Evolutionary conservation across 23 red algal species (phyloP).

Genomic region (Gracilaria gracilis): DNA sequence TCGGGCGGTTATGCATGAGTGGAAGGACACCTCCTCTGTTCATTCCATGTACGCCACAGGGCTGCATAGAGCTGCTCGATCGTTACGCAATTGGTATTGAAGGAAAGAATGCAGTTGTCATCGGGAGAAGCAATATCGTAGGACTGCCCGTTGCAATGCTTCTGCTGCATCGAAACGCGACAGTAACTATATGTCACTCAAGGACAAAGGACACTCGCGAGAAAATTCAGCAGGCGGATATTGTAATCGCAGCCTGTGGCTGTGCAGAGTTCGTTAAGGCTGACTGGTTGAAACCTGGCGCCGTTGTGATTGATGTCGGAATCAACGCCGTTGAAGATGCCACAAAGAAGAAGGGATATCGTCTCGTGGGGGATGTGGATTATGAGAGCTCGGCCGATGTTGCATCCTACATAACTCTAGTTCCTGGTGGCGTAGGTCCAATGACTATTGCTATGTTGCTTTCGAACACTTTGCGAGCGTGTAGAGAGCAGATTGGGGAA

Average conservation of each 20-base stretch:
- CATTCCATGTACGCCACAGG: constrained; percentile 91
- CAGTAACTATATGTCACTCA: constrained; percentile 93
- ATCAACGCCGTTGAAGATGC: constrained; percentile 87
- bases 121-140: constrained; percentile 97
- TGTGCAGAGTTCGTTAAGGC: constrained; percentile 71
- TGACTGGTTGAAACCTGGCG: constrained; percentile 90
- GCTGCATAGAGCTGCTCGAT: constrained; percentile 84
- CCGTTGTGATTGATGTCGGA: constrained; percentile 87
- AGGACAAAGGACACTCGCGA: constrained; percentile 68
- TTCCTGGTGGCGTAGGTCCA: constrained; percentile 91
- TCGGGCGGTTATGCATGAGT: constrained; percentile 87
- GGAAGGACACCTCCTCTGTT: constrained; percentile 64
- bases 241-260: constrained; percentile 87
- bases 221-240: constrained; percentile 77
- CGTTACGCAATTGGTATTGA: constrained; percentile 71
- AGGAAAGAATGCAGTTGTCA: constrained; percentile 82
- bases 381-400: constrained; percentile 49
- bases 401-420: constrained; percentile 84
- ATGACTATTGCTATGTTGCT: constrained; percentile 99
- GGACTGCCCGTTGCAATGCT: constrained; percentile 90
- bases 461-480: constrained; percentile 67
- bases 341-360: constrained; percentile 84
- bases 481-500: constrained; percentile 22
- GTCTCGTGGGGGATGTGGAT: constrained; percentile 94
- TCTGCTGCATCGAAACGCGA: constrained; percentile 81